A percentile compares a stretch with the other conserved stretches of the same genome.
phyloP scores from a whole-genome alignment of 1,284 basidiomycete species.

The Coriolopsis trogii region DNA sequence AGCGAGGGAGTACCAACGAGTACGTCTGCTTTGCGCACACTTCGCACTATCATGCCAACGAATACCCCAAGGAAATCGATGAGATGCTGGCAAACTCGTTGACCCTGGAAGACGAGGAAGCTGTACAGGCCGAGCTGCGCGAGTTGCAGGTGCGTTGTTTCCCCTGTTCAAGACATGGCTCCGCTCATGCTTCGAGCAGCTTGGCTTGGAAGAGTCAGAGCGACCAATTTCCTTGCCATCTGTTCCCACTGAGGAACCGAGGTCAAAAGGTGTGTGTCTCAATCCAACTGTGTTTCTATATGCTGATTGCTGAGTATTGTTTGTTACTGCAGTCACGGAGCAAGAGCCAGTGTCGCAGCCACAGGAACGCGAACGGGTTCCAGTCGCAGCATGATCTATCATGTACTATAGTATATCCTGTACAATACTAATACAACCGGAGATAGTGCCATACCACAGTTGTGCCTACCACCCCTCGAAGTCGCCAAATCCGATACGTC shows the following conservation, averaged over 20 bases:
- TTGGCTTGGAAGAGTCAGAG: conserved; percentile 24
- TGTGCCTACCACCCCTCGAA: conserved; percentile 68
- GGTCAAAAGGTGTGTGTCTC: conserved; percentile 32
- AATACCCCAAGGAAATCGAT: conserved; percentile 93
- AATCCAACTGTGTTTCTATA: background rate
- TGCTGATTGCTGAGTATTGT: background rate
- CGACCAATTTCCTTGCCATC: conserved; percentile 42
- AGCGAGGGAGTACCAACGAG: conserved; percentile 89
- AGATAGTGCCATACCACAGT: conserved; percentile 11
- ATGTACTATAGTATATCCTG: conserved; percentile 19
- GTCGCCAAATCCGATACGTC: conserved; percentile 78
- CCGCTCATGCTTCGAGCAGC: conserved; percentile 15
- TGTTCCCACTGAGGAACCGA: conserved; percentile 51
- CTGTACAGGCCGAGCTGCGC: conserved; percentile 82
- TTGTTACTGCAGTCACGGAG: too few relatives aligned
- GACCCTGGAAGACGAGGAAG: conserved; percentile 90
- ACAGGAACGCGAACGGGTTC: conserved; percentile 39
- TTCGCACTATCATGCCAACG: background rate
- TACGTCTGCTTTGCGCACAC: conserved; percentile 39
- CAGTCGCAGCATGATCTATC: conserved; percentile 37
- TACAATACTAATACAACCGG: conserved; percentile 22
- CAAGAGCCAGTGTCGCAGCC: conserved; percentile 15
- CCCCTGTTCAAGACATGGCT: background rate
- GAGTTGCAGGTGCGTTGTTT: conserved; percentile 59
- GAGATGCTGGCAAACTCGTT: conserved; percentile 85